Conservation (phyloP, 208 protist genomes). For the Leishmania martiniquensis region DNA sequence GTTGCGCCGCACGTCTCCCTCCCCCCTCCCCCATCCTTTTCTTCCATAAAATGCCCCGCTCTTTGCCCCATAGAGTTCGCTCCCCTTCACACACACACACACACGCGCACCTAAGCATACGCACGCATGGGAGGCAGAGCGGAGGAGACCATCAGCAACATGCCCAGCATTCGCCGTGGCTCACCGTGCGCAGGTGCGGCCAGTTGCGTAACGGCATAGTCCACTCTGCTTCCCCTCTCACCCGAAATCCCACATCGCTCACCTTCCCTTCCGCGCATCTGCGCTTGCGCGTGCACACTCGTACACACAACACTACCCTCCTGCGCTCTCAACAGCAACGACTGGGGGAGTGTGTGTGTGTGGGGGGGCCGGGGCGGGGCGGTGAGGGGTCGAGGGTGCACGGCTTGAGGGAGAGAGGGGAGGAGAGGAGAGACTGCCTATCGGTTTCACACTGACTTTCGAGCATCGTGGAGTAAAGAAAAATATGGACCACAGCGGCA, state of each 20-base stretch:
- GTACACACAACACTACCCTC: neutral
- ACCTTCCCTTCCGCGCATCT: neutral
- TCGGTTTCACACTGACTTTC: no score
- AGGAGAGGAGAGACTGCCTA: neutral
- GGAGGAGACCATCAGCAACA: neutral
- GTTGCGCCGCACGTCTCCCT: neutral
- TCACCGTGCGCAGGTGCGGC: no score
- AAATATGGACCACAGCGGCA: slow-evolving; percentile 8
- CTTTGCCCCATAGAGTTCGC: no score
- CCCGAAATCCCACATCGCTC: neutral
- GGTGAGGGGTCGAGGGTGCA: no score
- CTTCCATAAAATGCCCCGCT: neutral
- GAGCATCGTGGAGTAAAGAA: no score
- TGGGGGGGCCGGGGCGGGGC: neutral
- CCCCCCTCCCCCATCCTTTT: no score
- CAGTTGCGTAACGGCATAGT: neutral
- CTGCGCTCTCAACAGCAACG: neutral
- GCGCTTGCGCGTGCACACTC: neutral
- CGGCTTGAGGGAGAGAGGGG: neutral
- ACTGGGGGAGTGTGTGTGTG: neutral
- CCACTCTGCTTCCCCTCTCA: neutral
- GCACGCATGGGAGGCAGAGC: neutral
- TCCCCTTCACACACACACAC: neutral
- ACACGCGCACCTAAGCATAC: slow-evolving; percentile 1
- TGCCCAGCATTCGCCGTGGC: neutral